These are phyloP conservation scores for Abrus precatorius DNA, from an alignment of 306 rosid genomes.

Conservation along the genomic window DNA sequence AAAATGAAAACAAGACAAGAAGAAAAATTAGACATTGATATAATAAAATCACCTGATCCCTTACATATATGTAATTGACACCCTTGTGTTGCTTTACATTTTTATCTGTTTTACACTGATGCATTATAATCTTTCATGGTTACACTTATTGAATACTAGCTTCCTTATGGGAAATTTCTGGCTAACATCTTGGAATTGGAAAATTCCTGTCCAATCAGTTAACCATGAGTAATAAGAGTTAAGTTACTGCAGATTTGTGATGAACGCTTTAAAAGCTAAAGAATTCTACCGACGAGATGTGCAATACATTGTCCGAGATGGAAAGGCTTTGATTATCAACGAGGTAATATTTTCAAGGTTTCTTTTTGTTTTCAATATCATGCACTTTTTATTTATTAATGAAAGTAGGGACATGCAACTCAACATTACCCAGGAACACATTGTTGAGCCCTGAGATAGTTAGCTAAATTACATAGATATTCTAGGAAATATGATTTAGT, in stretches of 20 bases:
- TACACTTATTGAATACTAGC: slow-evolving; percentile 19
- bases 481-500: no score
- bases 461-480: no score
- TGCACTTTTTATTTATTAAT: background rate
- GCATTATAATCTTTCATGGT: slow-evolving; percentile 16
- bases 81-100: background rate
- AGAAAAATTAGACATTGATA: background rate
- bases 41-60: background rate
- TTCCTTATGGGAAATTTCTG: slow-evolving; percentile 35
- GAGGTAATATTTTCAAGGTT: slow-evolving; percentile 67
- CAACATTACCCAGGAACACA: no score
- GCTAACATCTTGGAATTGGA: slow-evolving; percentile 32
- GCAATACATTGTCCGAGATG: slow-evolving; percentile 92
- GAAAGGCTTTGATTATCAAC: slow-evolving; percentile 94
- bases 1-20: background rate
- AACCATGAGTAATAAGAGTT: slow-evolving; percentile 32
- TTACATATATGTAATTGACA: background rate
- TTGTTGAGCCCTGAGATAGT: no score
- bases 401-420: background rate
- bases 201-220: slow-evolving; percentile 31
- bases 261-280: slow-evolving; percentile 96
- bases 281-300: slow-evolving; percentile 93
- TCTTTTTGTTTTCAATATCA: slow-evolving; percentile 39
- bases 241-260: slow-evolving; percentile 84
- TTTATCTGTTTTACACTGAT: slow-evolving; percentile 27